Evolutionary conservation across 2,329 filamentous ascomycete genomes (phyloP).

Genomic region (Ceratocystiopsis sp.): DNA sequence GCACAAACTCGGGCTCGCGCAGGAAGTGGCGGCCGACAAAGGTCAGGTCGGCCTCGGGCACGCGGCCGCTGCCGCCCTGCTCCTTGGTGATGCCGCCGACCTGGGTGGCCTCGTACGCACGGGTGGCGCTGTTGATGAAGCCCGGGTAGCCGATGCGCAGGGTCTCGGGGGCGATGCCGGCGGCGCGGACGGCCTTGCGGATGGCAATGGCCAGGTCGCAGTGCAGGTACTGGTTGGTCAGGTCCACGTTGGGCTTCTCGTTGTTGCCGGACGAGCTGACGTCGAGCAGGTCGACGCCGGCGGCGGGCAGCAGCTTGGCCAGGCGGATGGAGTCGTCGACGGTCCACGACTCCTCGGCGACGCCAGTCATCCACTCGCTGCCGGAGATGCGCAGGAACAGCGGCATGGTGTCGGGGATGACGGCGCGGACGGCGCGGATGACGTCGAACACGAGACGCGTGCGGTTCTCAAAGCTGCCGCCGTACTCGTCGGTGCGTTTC

Average conservation of each 20-base stretch:
- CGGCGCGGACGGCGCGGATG: constrained; percentile 30
- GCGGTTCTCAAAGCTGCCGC: constrained; percentile 48
- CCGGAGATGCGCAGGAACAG: constrained; percentile 42
- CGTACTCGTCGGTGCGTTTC: constrained; percentile 46
- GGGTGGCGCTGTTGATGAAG: constrained; percentile 48
- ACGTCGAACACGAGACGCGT: constrained; percentile 42
- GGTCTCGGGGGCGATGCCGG: constrained; percentile 24
- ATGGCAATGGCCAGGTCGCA: constrained; percentile 53
- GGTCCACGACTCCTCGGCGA: constrained; percentile 40
- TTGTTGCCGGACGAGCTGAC: constrained; percentile 61
- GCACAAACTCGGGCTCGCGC: constrained; percentile 64
- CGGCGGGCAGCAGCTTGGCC: constrained; percentile 50
- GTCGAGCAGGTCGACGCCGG: constrained; percentile 70
- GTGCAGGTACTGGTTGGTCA: constrained; percentile 43
- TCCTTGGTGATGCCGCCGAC: constrained; percentile 14
- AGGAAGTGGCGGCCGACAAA: constrained; percentile 62
- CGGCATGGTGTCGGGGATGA: constrained; percentile 35
- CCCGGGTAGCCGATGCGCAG: constrained; percentile 62
- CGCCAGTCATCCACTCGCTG: constrained; percentile 43
- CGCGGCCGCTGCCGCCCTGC: constrained; percentile 2
- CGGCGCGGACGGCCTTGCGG: constrained; percentile 42
- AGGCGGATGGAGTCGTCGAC: constrained; percentile 50
- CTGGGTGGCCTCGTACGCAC: constrained; percentile 44
- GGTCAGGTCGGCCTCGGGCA: constrained; percentile 46
- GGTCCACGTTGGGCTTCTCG: constrained; percentile 47